These are phyloP conservation scores for Tricholoma hemisulphureum DNA, from an alignment of 768 basidiomycete genomes.

Conservation along the genomic window DNA sequence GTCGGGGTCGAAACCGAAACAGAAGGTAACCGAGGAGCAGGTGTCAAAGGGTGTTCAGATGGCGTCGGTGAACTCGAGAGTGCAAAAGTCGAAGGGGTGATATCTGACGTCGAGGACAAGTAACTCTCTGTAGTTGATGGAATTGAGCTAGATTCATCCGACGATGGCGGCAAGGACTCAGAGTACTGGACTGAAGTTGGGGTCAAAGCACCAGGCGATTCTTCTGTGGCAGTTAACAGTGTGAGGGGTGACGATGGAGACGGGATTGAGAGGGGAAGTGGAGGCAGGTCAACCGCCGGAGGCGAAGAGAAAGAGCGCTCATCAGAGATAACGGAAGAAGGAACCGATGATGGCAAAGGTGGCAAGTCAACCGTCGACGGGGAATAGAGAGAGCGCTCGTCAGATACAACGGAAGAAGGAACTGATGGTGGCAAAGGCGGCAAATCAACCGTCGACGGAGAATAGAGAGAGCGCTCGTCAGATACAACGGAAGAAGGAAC, in stretches of 20 bases:
- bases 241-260: conserved; percentile 13
- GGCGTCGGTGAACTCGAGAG: conserved; percentile 21
- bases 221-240: conserved; percentile 17
- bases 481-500: no score
- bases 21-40: conserved; percentile 15
- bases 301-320: background rate
- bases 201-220: conserved; percentile 28
- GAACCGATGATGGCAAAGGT: conserved; percentile 14
- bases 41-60: conserved; percentile 20
- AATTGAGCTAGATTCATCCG: conserved; percentile 11
- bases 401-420: conserved; percentile 15
- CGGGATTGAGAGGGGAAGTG: conserved; percentile 22
- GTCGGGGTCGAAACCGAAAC: conserved; percentile 21
- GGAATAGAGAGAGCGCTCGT: conserved; percentile 11
- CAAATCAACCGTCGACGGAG: background rate
- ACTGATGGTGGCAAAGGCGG: conserved; percentile 10
- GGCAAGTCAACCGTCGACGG: conserved; percentile 11
- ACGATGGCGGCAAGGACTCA: conserved; percentile 11
- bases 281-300: conserved; percentile 12
- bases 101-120: conserved; percentile 15
- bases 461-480: background rate
- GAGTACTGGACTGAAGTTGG: conserved; percentile 33
- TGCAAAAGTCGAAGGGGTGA: conserved; percentile 18
- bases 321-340: conserved; percentile 6
- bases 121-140: conserved; percentile 9